These are phyloP conservation scores for Diaporthe vexans DNA, from an alignment of 2,329 filamentous ascomycete genomes.

Conservation along the genomic window DNA sequence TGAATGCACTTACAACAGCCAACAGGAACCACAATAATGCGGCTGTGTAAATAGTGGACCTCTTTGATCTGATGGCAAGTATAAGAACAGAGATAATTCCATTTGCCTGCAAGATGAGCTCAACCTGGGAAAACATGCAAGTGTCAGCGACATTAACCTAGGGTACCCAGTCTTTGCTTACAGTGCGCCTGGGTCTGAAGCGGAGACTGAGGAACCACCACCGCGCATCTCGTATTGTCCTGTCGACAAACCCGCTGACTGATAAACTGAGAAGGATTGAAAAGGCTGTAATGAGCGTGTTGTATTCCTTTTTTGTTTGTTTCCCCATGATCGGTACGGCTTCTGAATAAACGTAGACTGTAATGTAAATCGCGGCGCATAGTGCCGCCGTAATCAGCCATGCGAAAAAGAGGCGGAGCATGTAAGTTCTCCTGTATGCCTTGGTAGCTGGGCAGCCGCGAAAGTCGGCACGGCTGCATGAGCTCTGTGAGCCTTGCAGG, in stretches of 20 bases:
- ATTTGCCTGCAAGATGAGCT: conserved; percentile 46
- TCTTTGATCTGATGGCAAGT: conserved; percentile 11
- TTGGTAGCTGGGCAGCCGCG: conserved; percentile 5
- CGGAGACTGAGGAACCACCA: conserved; percentile 60
- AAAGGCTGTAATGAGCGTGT: conserved; percentile 59
- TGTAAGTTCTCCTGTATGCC: conserved; percentile 13
- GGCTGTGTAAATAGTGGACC: conserved; percentile 13
- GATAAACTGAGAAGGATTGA: conserved; percentile 59
- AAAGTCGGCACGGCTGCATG: conserved; percentile 18
- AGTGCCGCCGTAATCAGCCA: conserved; percentile 7
- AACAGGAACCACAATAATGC: conserved; percentile 15
- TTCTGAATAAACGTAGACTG: not conserved
- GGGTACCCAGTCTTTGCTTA: conserved; percentile 22
- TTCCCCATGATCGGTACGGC: conserved; percentile 49
- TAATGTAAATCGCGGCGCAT: not conserved
- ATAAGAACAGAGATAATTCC: conserved; percentile 46
- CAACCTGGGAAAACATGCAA: conserved; percentile 7
- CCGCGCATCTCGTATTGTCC: conserved; percentile 59
- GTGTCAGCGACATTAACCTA: conserved; percentile 36
- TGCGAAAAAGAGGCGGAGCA: conserved; percentile 6
- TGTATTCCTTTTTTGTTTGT: conserved; percentile 57
- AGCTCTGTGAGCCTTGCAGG: conserved; percentile 5
- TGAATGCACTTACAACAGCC: not conserved
- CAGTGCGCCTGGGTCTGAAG: conserved; percentile 52
- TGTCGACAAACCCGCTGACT: conserved; percentile 58